Evolutionary conservation across 2,329 filamentous ascomycete genomes (phyloP), one percentile per base, ranked within the genome.

Genomic region (Aspergillus sp.): DNA sequence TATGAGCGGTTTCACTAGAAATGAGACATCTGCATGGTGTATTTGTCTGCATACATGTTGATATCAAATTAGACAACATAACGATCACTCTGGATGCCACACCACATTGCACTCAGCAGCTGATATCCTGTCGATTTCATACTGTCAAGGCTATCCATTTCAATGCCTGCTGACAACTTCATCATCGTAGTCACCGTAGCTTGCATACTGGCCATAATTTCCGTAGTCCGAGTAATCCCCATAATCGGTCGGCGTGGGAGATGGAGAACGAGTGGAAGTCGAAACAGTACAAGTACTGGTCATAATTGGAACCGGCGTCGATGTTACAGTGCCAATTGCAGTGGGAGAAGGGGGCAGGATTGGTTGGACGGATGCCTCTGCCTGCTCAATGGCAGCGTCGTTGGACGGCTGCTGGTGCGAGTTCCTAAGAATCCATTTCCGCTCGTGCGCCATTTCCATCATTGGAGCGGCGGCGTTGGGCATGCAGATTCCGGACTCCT

Each of bases 101-200:
- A 13, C 13, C 12, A 5, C 15, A 37, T 37, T n/a, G 13, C 5
- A 15, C 33, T 27, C 2, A n/a, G n/a, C 27, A 30, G 9, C 9
- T 11, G 27, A 11, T 30, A 30, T 3, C 8, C 27, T 11, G 27
- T 8, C 7, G 1, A 3, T 11, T 20, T 20, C 20, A 20, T 4
- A 20, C 20, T 20, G 20, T 4, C 20, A 20, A 20, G 20, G 20
- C 20, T 20, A 20, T 20, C 20, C 20, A 20, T 20, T 20, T 20
- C 20, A 20, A 4, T 20, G 3, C 4, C 4, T 4, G 11, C 8
- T 33, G 2, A 46, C 8, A 24, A n/a, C 22, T 2, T 20, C 47
- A 5, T 15, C 27, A 8, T 59, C 63, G 42, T 66, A 65, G 20
- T 61, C 44, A 8, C 57, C 65, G 49, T 66, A 66, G 39, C 59